Evolutionary conservation across 371 early-diverging fungal genomes (phyloP).

Genomic region (Amoeboradix gromovi): DNA sequence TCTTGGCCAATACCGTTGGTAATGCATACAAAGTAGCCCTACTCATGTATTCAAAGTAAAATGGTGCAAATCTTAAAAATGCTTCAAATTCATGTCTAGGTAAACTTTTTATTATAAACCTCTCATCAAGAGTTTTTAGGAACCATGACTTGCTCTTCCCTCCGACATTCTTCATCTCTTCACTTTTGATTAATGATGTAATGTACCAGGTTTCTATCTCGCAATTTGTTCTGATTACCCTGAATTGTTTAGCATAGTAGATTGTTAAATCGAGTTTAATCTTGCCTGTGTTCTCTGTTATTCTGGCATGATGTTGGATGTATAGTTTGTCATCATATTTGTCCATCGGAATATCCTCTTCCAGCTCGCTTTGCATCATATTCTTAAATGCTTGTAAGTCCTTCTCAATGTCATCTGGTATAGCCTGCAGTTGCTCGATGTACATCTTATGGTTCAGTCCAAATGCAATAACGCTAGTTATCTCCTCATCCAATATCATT

Average conservation of each 20-base stretch:
- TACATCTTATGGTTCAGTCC: neutral
- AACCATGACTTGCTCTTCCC: neutral
- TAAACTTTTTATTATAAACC: constrained; percentile 68
- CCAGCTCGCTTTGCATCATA: neutral
- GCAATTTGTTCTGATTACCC: neutral
- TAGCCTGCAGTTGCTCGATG: neutral
- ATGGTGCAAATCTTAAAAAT: constrained; percentile 57
- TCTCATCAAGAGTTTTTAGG: constrained; percentile 29
- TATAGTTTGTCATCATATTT: neutral
- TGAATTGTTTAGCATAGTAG: neutral
- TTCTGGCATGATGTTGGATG: neutral
- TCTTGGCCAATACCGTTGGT: constrained; percentile 60
- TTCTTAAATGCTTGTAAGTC: neutral
- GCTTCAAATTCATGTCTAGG: constrained; percentile 57
- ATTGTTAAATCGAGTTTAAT: neutral
- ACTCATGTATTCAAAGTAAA: constrained; percentile 64
- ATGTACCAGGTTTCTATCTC: neutral
- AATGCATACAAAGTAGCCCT: constrained; percentile 23
- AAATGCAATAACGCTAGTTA: neutral
- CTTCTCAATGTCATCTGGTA: neutral
- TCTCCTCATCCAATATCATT: neutral
- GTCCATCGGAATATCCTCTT: neutral
- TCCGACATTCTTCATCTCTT: neutral
- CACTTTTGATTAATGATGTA: neutral
- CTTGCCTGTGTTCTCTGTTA: neutral